Base-by-base conservation (phyloP, 495 filamentous ascomycete species). In the Penicillium arizonense region DNA sequence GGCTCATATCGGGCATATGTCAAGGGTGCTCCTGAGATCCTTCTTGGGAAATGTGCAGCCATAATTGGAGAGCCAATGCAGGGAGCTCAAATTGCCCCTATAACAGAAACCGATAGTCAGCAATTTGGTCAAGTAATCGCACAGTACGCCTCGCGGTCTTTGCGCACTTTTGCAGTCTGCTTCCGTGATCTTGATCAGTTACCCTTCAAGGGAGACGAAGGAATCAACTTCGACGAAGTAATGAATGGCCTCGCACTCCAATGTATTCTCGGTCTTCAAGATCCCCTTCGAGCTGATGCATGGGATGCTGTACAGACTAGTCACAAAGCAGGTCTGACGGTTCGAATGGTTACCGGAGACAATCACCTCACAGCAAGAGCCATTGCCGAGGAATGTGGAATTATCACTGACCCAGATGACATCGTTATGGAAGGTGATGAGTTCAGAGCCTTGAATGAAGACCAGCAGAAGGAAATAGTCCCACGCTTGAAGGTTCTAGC, bases 291-390 rank as follows among this genome's bases (percentile, higher is more conserved):
- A 52, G 74, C 78, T 3, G 88, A 87, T 52, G 88, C 90, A 35
- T 71, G 75, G 24, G 79, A 86, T 42, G 87, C 88, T 36, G 87
- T 91, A 13, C 69, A 67, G 46, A 73, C 74, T 51, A 89, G 86
- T 59, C 82, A 88, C 56, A 77, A 76, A 28, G 88, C 88, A 10
- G 88, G 88, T 52, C 87, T 90, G 12, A 65, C 83, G 30, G 85
- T 90, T 34, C 82, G 87, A 50, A 90, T 91, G 87, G 88, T 91
- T 37, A 91, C 88, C 13, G 60, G 87, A 33, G 88, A 91, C 68
- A 91, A 90, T 63, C 72, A 83, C 54, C 64, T 84, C 21, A 91
- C 88, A 20, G 88, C 88, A 16, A 76, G 77, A 54, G 86, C 88
- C 10, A 91, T 91, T 56, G 88, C 88, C 11, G 75, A 64, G 9